Base-by-base conservation (phyloP, 2,329 filamentous ascomycete species). In the Sporothrix phasma region DNA sequence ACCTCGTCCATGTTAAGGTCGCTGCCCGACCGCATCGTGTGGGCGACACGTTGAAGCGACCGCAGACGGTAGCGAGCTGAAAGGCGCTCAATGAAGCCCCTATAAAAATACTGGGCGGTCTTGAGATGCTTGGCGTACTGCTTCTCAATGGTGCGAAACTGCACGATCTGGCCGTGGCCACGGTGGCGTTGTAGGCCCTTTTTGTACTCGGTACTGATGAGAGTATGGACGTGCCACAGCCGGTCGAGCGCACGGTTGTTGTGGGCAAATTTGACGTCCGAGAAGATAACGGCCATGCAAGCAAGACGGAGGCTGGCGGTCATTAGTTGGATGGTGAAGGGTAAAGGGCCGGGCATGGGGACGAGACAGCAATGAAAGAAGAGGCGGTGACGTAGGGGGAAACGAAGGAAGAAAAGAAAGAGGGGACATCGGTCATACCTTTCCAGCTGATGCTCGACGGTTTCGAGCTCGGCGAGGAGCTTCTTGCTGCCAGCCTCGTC, bases 21-120 rank as follows among this genome's bases (percentile, higher is more conserved):
- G n/a, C n/a, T 72, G 34, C 60, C 74, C 15, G 77, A 72, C 43
- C 81, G 76, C 60, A 81, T 76, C 37, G 76, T 76, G 54, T 74
- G 69, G 31, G 76, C 76, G 41, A 76, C 73, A 22, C 78, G 76
- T 66, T 77, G 76, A 41, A 84, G 75, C 29, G 69, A 65, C 5
- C 69, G 69, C 59, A 69, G 66, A 64, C 80, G 78, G 71, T 84
- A 87, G 60, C 81, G 79, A 29, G 79, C 80, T 62, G 88, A 86
- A 26, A 97, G 80, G 64, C 87, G 85, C 74, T 93, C 86, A 63
- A 97, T 88, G 71, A 90, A 94, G 68, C 86, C 87, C 71, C 89
- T 86, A 79, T 97, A 97, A 74, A 96, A 97, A 70, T 86, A 85
- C 75, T 94, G 90, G 68, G 91, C 89, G 54, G 87, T 88, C 75